phyloP scores from a whole-genome alignment of 345 rosid species.

The Salix dunnii region DNA sequence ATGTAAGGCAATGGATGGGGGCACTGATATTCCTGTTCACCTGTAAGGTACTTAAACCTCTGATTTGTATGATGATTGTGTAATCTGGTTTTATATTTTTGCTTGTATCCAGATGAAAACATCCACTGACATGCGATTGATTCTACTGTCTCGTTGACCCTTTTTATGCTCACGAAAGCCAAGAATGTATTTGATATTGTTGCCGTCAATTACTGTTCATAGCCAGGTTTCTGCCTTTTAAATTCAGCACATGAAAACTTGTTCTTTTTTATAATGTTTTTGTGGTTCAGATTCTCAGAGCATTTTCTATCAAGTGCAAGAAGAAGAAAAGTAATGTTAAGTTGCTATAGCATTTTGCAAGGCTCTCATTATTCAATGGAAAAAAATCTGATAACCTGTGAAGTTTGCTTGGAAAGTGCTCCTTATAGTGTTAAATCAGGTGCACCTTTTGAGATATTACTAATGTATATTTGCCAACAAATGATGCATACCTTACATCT shows the following conservation, averaged over 20 bases:
- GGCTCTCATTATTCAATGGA: not conserved
- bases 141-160: too few species aligned
- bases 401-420: not conserved
- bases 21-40: not conserved
- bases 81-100: not conserved
- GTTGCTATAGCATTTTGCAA: not conserved
- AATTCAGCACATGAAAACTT: not conserved
- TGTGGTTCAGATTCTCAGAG: not conserved
- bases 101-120: too few species aligned
- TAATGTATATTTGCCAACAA: not conserved
- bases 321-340: not conserved
- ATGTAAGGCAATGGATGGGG: not conserved
- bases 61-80: not conserved
- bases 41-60: constrained; percentile 13
- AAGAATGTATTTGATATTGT: not conserved
- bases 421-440: not conserved
- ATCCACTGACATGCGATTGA: not conserved
- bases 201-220: not conserved
- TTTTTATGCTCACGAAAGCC: not conserved
- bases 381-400: not conserved
- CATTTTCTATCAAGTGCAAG: not conserved
- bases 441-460: not conserved
- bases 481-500: not conserved
- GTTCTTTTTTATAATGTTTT: not conserved
- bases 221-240: not conserved